phyloP scores from a whole-genome alignment of 108 stramenopile genomes.

The Schizochytrium sp. region DNA sequence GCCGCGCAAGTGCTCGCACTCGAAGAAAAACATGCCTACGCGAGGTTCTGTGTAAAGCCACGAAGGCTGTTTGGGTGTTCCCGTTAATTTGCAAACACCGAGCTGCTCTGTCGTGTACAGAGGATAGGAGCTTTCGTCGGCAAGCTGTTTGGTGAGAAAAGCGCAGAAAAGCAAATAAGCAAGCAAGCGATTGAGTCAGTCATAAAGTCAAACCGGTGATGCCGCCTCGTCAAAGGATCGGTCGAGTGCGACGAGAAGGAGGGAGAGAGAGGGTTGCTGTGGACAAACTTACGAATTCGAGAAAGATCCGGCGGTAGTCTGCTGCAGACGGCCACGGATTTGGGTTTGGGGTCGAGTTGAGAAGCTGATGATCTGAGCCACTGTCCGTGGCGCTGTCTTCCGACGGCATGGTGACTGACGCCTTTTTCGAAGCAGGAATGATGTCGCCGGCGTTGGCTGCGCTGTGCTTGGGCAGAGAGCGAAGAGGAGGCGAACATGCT shows the following conservation, averaged over 20 bases:
- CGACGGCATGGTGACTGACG: not conserved
- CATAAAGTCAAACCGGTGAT: too few species aligned
- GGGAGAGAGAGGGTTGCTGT: not conserved
- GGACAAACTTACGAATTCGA: not conserved
- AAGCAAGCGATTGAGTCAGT: too few species aligned
- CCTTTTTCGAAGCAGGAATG: not conserved
- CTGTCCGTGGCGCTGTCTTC: not conserved
- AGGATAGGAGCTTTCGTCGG: not conserved
- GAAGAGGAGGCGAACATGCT: not conserved
- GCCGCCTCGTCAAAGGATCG: too few species aligned
- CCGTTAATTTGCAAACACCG: not conserved
- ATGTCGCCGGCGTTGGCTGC: not conserved
- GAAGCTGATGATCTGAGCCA: not conserved
- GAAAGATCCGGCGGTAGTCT: not conserved
- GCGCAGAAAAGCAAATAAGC: too few species aligned
- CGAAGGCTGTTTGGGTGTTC: not conserved
- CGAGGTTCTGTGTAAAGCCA: not conserved
- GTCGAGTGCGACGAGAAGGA: not conserved
- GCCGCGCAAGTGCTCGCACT: constrained; percentile 13
- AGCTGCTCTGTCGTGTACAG: constrained; percentile 3
- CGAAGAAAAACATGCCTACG: not conserved
- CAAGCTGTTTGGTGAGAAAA: not conserved
- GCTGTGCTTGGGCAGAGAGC: not conserved
- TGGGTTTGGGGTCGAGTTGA: not conserved
- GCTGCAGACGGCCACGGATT: constrained; percentile 4